These are phyloP conservation scores for Colletotrichum brevisporum DNA, from an alignment of 2,329 filamentous ascomycete genomes.

Conservation along the genomic window DNA sequence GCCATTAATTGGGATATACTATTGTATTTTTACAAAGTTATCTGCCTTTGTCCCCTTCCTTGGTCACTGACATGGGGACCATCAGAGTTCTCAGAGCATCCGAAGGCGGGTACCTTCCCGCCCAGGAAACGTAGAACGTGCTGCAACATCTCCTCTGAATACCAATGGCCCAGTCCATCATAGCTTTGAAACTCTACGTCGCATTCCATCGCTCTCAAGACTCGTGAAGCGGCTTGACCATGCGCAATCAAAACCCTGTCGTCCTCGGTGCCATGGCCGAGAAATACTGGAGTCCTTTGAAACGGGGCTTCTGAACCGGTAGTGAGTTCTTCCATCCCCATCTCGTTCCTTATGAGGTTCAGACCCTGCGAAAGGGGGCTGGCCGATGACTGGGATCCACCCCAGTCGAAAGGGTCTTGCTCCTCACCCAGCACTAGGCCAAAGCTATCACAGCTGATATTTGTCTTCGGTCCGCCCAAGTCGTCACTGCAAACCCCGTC, in stretches of 20 bases:
- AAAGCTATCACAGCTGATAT: not conserved
- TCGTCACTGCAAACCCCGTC: not conserved
- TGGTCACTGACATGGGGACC: too few species aligned
- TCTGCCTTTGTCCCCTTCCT: too few species aligned
- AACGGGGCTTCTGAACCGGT: constrained; percentile 36
- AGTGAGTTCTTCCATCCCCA: constrained; percentile 6
- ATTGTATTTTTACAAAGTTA: too few species aligned
- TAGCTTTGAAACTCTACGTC: constrained; percentile 56
- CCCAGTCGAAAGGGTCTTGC: not conserved
- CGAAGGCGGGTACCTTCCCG: not conserved
- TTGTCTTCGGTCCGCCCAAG: not conserved
- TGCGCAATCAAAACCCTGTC: constrained; percentile 55
- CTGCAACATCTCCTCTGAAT: constrained; percentile 56
- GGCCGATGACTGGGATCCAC: not conserved
- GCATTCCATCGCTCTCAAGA: constrained; percentile 53
- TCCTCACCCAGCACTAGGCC: not conserved
- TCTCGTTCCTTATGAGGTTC: constrained; percentile 18
- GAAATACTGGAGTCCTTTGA: constrained; percentile 56
- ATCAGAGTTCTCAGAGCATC: not conserved
- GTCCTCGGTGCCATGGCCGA: constrained; percentile 61
- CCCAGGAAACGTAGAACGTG: constrained; percentile 53
- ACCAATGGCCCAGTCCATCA: constrained; percentile 60
- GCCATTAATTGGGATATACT: too few species aligned
- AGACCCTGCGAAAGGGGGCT: not conserved
- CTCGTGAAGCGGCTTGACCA: constrained; percentile 51